These are phyloP conservation scores for Fonsecaea pugnacius DNA, from an alignment of 2,329 filamentous ascomycete genomes.

Conservation along the genomic window DNA sequence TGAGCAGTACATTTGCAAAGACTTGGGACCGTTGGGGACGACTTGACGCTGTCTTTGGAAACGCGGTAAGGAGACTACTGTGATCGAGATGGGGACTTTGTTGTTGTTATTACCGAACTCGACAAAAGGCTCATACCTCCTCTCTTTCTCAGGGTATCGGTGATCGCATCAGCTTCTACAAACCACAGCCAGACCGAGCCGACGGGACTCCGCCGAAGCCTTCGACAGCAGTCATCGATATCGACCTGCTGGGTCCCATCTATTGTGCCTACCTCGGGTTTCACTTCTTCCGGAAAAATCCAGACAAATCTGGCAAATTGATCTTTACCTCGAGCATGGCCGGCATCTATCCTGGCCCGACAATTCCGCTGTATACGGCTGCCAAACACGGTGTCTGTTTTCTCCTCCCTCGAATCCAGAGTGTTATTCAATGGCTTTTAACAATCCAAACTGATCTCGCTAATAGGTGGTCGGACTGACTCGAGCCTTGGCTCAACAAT, in stretches of 20 bases:
- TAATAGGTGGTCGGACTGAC: conserved; percentile 2
- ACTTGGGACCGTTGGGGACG: conserved; percentile 3
- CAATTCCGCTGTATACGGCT: conserved; percentile 6
- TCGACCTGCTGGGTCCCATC: conserved; percentile 1
- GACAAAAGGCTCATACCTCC: too few relatives aligned
- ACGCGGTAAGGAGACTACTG: neutral
- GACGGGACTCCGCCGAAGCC: conserved; percentile 5
- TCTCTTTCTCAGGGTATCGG: neutral
- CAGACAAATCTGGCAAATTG: conserved; percentile 2
- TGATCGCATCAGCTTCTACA: conserved; percentile 10
- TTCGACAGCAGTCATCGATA: neutral
- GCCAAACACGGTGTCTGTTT: neutral
- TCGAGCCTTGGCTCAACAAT: neutral
- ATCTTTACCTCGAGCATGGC: conserved; percentile 11
- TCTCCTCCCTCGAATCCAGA: too few relatives aligned
- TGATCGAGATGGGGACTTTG: neutral
- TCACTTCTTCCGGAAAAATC: conserved; percentile 10
- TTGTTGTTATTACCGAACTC: too few relatives aligned
- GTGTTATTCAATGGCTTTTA: too few relatives aligned
- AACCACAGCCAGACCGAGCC: neutral
- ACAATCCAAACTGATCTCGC: neutral
- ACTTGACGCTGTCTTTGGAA: conserved; percentile 1
- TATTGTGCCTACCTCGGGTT: conserved; percentile 5
- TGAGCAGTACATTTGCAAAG: neutral
- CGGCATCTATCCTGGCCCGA: neutral